Base-by-base conservation (phyloP, 345 rosid species). In the Salix arbutifolia region DNA sequence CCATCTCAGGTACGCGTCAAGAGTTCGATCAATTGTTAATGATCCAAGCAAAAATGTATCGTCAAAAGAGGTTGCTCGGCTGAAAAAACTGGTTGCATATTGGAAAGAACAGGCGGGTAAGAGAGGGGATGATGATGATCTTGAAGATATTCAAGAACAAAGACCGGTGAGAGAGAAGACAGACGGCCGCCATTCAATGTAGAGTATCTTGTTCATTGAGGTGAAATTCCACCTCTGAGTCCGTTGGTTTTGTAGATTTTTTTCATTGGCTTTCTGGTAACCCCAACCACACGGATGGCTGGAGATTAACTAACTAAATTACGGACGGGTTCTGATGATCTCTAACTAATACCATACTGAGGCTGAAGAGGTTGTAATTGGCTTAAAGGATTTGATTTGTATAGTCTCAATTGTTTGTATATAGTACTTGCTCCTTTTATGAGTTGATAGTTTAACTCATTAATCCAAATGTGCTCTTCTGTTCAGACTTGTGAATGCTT, bases 91-190 rank as follows among this genome's bases (percentile, higher is more conserved):
- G 83, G 94, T 92, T 31, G 87, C 91, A 7, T 88, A 90, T 67
- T 91, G 99, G 97, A 96, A 91, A 76, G 96, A 91, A 80, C 99
- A 93, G 83, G 98, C 99, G 0, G 98, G 94, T 8, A 89, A 80
- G 81, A 93, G 61, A 78, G 86, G 87, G 4, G 97, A 91, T 4
- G 91, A 86, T 25, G 99, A 96, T 76, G 98, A 91, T 11, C 79
- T 86, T 50, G 97, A 93, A 72, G 98, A 93, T 78, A 91, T 96
- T 77, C 92, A 88, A 79, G 97, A 91, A 25, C 90, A 90, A 60
- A 87, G 86, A 56, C 72, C 78, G 0, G 65, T 35, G 44, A 90
- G 79, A 80, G 91, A 89, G 33, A 86, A 78, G 79, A 42, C 85
- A 8, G 95, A 95, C 58, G 85, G 85, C 38, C 91, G 90, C 7